Evolutionary conservation across 139 green algal genomes (phyloP).

Genomic region (Chlamydomonas sp.): DNA sequence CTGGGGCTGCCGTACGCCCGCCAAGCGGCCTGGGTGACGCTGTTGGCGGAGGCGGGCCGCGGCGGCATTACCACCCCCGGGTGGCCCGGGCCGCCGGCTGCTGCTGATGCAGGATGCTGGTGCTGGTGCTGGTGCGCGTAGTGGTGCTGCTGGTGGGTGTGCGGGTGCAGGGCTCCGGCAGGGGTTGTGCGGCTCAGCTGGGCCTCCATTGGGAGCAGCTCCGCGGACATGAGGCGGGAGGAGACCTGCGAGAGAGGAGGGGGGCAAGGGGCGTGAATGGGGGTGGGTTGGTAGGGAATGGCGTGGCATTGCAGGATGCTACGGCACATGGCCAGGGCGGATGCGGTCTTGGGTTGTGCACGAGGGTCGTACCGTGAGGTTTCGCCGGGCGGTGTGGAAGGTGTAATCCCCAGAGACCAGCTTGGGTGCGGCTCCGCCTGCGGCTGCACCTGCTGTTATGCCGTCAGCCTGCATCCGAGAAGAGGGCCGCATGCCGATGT

Average conservation of each 20-base stretch:
- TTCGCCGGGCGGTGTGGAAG: conserved; percentile 2
- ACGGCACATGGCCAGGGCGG: too few relatives aligned
- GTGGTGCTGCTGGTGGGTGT: not conserved
- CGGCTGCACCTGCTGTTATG: too few relatives aligned
- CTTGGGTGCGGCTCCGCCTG: not conserved
- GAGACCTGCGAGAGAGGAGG: not conserved
- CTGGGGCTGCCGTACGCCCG: conserved; percentile 49
- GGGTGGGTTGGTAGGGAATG: not conserved
- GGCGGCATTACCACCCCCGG: conserved; percentile 2
- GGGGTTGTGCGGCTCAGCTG: too few relatives aligned
- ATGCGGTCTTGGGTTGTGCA: too few relatives aligned
- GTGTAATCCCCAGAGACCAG: conserved; percentile 25
- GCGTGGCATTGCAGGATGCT: not conserved
- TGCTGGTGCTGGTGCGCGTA: too few relatives aligned
- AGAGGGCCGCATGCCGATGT: too few relatives aligned
- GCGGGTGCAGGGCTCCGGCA: not conserved
- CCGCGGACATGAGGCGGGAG: not conserved
- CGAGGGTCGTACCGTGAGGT: not conserved
- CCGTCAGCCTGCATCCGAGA: too few relatives aligned
- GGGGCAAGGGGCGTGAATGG: not conserved
- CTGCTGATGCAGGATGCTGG: not conserved
- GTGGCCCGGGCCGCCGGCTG: not conserved
- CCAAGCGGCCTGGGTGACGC: conserved; percentile 33
- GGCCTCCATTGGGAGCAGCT: not conserved
- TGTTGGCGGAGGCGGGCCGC: conserved; percentile 2